Conservation (phyloP, 805 yeast species). For the Jamesozyma lodderae region DNA sequence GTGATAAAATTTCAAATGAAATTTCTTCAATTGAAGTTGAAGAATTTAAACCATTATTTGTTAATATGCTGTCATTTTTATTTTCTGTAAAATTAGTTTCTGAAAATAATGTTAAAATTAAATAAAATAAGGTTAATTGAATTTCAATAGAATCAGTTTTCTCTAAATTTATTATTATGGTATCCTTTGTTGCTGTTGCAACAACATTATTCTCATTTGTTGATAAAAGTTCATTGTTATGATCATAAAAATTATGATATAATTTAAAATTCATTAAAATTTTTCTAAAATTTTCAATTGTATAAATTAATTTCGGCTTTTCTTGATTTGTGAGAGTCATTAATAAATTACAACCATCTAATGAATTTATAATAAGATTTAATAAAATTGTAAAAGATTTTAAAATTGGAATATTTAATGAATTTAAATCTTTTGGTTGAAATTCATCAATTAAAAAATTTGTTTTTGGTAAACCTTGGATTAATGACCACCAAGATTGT, state of each 20-base stretch:
- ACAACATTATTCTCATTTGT: neutral
- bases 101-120: constrained; percentile 10
- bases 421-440: constrained; percentile 16
- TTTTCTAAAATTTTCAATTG: constrained; percentile 19
- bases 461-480: constrained; percentile 22
- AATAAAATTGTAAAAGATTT: constrained; percentile 20
- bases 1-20: constrained; percentile 23
- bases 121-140: constrained; percentile 23
- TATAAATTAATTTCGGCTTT: constrained; percentile 9
- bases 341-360: constrained; percentile 22
- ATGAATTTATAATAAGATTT: constrained; percentile 11
- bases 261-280: constrained; percentile 17
- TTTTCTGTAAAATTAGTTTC: neutral
- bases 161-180: constrained; percentile 6
- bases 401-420: constrained; percentile 14
- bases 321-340: neutral
- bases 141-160: constrained; percentile 22
- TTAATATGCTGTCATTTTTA: neutral
- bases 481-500: constrained; percentile 25
- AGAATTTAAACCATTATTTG: neutral
- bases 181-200: neutral
- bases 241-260: constrained; percentile 21
- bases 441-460: constrained; percentile 23
- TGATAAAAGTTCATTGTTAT: constrained; percentile 9
- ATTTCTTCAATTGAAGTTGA: constrained; percentile 10